These are phyloP conservation scores for Fusarium sp. DNA, from an alignment of 2,329 filamentous ascomycete species.

Conservation along the genomic window DNA sequence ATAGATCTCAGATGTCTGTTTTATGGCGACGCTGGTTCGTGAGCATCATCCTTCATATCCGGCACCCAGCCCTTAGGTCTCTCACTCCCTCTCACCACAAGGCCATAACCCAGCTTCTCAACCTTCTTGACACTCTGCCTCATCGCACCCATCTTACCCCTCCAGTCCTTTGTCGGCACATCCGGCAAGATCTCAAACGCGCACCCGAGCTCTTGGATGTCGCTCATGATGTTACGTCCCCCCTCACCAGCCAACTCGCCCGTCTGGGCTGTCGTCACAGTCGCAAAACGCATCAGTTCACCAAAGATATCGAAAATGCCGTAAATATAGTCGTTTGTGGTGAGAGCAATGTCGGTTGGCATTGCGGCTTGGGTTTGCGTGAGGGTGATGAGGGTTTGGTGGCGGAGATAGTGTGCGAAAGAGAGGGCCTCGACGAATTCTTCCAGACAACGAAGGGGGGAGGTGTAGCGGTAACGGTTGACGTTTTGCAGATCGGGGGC, in stretches of 20 bases:
- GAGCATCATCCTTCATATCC: constrained; percentile 68
- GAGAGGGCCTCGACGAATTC: constrained; percentile 94
- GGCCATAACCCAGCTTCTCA: constrained; percentile 88
- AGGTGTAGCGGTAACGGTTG: constrained; percentile 85
- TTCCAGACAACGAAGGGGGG: constrained; percentile 87
- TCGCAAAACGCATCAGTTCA: constrained; percentile 97
- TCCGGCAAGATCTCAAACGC: constrained; percentile 81
- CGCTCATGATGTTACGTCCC: constrained; percentile 76
- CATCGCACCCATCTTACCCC: constrained; percentile 89
- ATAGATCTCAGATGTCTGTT: background rate
- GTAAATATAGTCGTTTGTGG: constrained; percentile 87
- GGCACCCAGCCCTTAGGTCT: constrained; percentile 93
- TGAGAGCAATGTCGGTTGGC: constrained; percentile 71
- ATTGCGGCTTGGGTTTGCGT: constrained; percentile 68
- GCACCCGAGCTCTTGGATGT: constrained; percentile 83
- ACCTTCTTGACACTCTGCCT: constrained; percentile 92
- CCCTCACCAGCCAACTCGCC: constrained; percentile 63
- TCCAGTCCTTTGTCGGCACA: constrained; percentile 68
- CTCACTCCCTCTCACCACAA: constrained; percentile 89
- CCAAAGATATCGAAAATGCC: constrained; percentile 95
- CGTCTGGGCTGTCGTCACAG: constrained; percentile 84
- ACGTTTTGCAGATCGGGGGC: constrained; percentile 80
- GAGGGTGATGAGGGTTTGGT: constrained; percentile 79
- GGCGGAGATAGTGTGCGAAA: constrained; percentile 88
- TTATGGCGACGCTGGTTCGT: constrained; percentile 50